Base-by-base conservation (phyloP, 257 asterid species). In the Handroanthus guayacan region DNA sequence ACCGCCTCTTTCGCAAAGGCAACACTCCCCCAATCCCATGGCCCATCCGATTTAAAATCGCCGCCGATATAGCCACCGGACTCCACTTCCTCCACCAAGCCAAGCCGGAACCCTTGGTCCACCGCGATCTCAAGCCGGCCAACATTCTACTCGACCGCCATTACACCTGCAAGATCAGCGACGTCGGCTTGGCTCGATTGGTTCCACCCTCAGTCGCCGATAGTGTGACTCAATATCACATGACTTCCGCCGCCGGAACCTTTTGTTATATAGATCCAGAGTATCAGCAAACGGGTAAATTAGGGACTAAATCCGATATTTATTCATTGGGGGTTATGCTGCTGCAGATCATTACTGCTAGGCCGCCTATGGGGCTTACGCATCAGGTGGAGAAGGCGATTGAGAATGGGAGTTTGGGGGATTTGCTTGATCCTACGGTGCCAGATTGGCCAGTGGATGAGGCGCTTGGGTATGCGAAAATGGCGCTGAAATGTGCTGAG, bases 181-280 rank as follows among this genome's bases (percentile, higher is more conserved):
- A 92, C 16, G 96, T 90, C 3, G 97, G 97, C 9, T 79, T 90
- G 76, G 93, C 95, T 56, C 86, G 96, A 43, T 20, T 92, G 69
- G 97, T 92, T 62, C 97, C 95, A 25, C 84, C 92, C 5, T 76
- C 87, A 2, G 81, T 90, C 9, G 93, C 97, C 3, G 90, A 90
- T 64, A 81, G 67, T 8, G 91, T 89, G 55, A 89, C 96, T 48
- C 93, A 89, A n/a, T 92, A 86, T 61, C 96, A 80, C 82, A 90
- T 92, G 97, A 92, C 97, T 9, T 85, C 92, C 9, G 93, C 96
- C 13, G 97, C 96, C 0, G 97, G 95, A 44, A 90, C 97, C 5
- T 92, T 92, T 69, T 92, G 93, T 63, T 92, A 90, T 69, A 92
- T 92, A 5, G 97, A 90, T 77, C 97, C 96, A 0, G 96, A 92